These are phyloP conservation scores for Acacia concinna DNA, from an alignment of 331 rosid species.

Conservation along the genomic window DNA sequence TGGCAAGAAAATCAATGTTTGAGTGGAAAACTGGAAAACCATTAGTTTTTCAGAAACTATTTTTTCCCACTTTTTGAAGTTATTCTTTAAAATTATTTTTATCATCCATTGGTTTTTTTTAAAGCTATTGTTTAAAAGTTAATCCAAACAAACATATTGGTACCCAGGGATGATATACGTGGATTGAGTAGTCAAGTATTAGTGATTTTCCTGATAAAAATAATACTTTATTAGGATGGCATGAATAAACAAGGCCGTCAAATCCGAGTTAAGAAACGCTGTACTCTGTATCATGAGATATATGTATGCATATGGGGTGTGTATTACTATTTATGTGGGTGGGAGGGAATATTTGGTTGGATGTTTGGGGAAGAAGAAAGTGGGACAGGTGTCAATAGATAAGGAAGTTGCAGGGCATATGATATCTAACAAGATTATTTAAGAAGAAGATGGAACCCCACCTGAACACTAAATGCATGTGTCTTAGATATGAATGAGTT, in stretches of 20 bases:
- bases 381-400: neutral
- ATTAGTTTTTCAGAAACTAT: no score
- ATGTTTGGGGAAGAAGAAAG: neutral
- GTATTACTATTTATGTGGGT: neutral
- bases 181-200: neutral
- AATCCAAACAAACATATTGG: no score
- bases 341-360: neutral
- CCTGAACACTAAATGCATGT: neutral
- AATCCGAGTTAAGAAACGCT: neutral
- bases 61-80: fast-evolving
- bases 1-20: no score
- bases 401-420: neutral
- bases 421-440: neutral
- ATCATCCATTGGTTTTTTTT: no score
- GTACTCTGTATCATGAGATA: neutral
- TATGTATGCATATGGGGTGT: neutral
- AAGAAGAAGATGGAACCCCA: neutral
- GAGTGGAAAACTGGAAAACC: no score
- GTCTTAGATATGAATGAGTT: neutral
- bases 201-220: neutral
- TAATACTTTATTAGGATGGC: neutral
- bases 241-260: neutral
- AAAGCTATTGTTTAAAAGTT: no score
- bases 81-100: no score
- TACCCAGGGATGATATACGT: no score